phyloP scores from a whole-genome alignment of 169 alveolate species.

The Babesia sp. region DNA sequence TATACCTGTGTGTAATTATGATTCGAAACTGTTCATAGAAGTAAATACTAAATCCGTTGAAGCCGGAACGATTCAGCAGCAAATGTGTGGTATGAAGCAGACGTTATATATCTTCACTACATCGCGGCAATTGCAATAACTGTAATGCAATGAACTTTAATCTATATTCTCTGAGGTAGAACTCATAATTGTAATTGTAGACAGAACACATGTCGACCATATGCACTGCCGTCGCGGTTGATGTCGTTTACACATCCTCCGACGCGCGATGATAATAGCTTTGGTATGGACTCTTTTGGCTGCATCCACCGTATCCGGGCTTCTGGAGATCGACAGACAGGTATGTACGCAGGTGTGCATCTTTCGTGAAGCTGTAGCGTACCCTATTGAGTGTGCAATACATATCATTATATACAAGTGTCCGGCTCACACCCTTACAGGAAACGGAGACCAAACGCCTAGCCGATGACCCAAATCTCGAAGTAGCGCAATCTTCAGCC shows the following conservation, averaged over 20 bases:
- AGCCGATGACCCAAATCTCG: slow-evolving; percentile 22
- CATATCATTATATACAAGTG: neutral
- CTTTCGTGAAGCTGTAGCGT: neutral
- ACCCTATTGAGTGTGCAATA: neutral
- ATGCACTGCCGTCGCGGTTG: neutral
- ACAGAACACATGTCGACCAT: neutral
- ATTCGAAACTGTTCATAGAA: no score
- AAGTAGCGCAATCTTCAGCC: slow-evolving; percentile 11
- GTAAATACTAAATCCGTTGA: no score
- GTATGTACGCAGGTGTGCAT: slow-evolving; percentile 1
- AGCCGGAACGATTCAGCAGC: no score
- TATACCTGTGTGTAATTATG: no score
- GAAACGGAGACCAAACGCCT: neutral
- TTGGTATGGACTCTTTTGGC: neutral
- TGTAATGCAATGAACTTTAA: no score
- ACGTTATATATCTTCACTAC: neutral
- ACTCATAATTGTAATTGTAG: no score
- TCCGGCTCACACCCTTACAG: slow-evolving; percentile 1
- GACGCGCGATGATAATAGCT: neutral
- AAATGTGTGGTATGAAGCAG: slow-evolving; percentile 11
- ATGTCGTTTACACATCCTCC: slow-evolving; percentile 19
- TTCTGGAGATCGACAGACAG: slow-evolving; percentile 4
- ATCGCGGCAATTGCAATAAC: no score
- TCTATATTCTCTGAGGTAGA: neutral
- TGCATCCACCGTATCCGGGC: neutral